Base-by-base conservation (phyloP, 2,329 filamentous ascomycete genomes). In the Diaporthe sp. region DNA sequence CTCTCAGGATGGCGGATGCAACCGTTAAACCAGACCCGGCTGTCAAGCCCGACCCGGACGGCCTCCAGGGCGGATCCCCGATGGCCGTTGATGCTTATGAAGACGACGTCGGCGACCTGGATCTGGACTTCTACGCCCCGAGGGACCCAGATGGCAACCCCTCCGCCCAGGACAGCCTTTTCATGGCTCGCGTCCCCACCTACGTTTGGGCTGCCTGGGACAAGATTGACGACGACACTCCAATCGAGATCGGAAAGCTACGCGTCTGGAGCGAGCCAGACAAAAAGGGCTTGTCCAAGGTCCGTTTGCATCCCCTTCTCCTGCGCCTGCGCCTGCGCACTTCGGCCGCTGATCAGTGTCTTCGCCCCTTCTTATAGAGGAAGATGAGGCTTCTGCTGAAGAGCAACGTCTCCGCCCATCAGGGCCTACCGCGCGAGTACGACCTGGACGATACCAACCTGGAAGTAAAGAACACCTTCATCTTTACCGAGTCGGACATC, bases 401-500 rank as follows among this genome's bases (percentile, higher is more conserved):
- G 79, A 88, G 88, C 30, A 88, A 91, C 69, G 86, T 93, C 68
- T 86, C 90, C 10, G 88, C 91, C 76, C 95, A 97, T 81, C 89
- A 93, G 78, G 85, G 88, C 7, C 88, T 98, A n/a, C 95, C 96
- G 15, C 94, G 94, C 80, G 95, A 97, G 80, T 99, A 98, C 84
- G 90, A 94, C 77, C 86, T 98, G 73, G 92, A 95, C 61, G 88
- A 95, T 61, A 92, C 90, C 32, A 89, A 91, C 53, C 82, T 86
- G 55, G 84, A 81, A n/a, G 91, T 96, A 44, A 91, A 91, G 79
- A 98, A 98, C 83, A 97, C 95, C 27, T 97, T 94, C 81, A 87
- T 98, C 73, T 99, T 99, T 81, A 95, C 94, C 53, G 97, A 99
- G 84, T 95, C 97, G 82, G 95, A 98, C 80, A 89, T 98, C 30